Conservation (phyloP, 768 basidiomycete species). For the Russula vinacea region DNA sequence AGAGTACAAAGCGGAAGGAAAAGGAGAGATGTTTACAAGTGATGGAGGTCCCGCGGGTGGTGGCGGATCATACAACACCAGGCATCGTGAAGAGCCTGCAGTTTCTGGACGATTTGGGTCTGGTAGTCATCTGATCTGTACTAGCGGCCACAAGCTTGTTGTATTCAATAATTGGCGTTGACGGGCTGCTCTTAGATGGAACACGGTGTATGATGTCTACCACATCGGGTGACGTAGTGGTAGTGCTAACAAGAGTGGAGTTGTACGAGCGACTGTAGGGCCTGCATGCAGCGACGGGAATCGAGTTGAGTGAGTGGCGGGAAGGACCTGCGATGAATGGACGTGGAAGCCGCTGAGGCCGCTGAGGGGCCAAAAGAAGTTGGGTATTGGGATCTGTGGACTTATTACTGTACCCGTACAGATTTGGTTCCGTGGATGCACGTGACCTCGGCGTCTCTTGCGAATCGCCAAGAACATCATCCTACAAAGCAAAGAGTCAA, state of each 20-base stretch:
- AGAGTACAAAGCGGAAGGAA: conserved; percentile 5
- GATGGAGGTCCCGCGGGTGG: conserved; percentile 37
- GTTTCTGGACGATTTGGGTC: conserved; percentile 72
- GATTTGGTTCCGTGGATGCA: too few relatives aligned
- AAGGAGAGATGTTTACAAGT: conserved; percentile 33
- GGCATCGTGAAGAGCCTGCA: conserved; percentile 77
- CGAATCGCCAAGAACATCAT: too few relatives aligned
- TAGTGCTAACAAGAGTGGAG: conserved; percentile 14
- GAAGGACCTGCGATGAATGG: too few relatives aligned
- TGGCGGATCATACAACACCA: conserved; percentile 67
- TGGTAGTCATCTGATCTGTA: conserved; percentile 77
- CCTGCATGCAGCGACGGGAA: not conserved
- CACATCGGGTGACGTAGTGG: not conserved
- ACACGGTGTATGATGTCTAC: not conserved
- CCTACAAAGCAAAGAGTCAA: not conserved
- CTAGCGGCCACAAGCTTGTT: conserved; percentile 49
- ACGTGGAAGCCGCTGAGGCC: too few relatives aligned
- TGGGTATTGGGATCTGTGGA: too few relatives aligned
- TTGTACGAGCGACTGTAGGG: conserved; percentile 3
- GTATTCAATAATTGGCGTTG: conserved; percentile 41
- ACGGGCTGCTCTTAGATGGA: not conserved
- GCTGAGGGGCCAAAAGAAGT: too few relatives aligned
- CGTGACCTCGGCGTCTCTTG: too few relatives aligned
- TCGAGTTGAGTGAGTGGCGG: not conserved
- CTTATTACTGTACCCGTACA: too few relatives aligned